These are phyloP conservation scores for Ensete ventricosum DNA, from an alignment of 176 grass and related monocot genomes.

Conservation along the genomic window DNA sequence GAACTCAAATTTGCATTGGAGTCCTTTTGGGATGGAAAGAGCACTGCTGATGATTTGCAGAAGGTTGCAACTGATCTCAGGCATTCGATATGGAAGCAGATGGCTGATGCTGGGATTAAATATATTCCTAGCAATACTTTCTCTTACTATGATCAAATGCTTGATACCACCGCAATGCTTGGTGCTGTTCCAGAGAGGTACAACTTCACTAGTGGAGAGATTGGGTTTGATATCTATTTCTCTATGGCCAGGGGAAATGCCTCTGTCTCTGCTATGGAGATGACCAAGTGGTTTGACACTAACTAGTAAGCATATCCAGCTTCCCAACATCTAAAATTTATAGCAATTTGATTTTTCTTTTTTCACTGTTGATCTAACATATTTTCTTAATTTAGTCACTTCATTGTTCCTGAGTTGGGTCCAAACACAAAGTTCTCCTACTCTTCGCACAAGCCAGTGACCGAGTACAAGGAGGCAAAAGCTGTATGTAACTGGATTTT, in stretches of 20 bases:
- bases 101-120: conserved; percentile 86
- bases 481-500: conserved; percentile 37
- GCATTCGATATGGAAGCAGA: conserved; percentile 91
- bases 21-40: conserved; percentile 96
- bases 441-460: conserved; percentile 74
- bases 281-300: conserved; percentile 99
- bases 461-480: conserved; percentile 86
- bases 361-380: conserved; percentile 1
- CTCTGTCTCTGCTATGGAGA: conserved; percentile 94
- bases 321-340: background rate
- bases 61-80: conserved; percentile 75
- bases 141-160: conserved; percentile 87
- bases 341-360: background rate
- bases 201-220: conserved; percentile 67
- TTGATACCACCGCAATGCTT: conserved; percentile 84
- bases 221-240: conserved; percentile 72
- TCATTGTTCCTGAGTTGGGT: conserved; percentile 81
- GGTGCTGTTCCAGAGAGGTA: conserved; percentile 81
- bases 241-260: conserved; percentile 96
- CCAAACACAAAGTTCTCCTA: conserved; percentile 76
- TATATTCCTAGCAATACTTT: conserved; percentile 96
- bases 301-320: conserved; percentile 57
- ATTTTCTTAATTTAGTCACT: conserved; percentile 46
- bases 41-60: conserved; percentile 59
- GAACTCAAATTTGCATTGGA: conserved; percentile 92